These are phyloP conservation scores for Candida dendrica DNA, from an alignment of 805 yeast species.

Conservation along the genomic window DNA sequence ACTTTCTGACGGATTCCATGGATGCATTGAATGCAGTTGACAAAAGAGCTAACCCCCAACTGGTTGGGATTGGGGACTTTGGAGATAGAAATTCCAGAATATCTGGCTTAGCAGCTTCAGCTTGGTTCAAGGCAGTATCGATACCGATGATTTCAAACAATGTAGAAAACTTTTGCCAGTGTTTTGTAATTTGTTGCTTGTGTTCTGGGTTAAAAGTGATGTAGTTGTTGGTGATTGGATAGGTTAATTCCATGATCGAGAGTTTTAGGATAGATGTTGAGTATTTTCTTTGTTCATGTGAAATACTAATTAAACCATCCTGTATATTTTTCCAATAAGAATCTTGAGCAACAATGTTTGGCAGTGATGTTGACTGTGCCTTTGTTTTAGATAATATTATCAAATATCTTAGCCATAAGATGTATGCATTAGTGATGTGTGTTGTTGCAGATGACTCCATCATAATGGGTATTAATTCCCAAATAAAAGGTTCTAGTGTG, in stretches of 20 bases:
- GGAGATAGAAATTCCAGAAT: conserved; percentile 46
- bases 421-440: conserved; percentile 36
- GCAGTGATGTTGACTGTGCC: conserved; percentile 5
- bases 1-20: conserved; percentile 70
- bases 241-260: conserved; percentile 41
- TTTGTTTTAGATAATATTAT: conserved; percentile 11
- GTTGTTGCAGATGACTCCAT: conserved; percentile 21
- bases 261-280: conserved; percentile 57
- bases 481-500: conserved; percentile 26
- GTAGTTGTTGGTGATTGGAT: conserved; percentile 25
- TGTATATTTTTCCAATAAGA: conserved; percentile 55
- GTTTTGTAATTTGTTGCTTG: conserved; percentile 26
- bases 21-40: conserved; percentile 71
- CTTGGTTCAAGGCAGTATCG: conserved; percentile 82
- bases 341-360: conserved; percentile 4
- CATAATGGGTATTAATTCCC: conserved; percentile 39
- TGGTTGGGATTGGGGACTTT: conserved; percentile 45
- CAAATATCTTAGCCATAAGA: conserved; percentile 52
- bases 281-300: conserved; percentile 66
- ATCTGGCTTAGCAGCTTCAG: conserved; percentile 67
- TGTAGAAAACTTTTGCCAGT: conserved; percentile 72
- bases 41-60: conserved; percentile 70
- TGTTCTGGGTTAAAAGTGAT: conserved; percentile 4
- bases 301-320: conserved; percentile 41
- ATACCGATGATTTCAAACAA: conserved; percentile 74